These are phyloP conservation scores for Fusarium sp. DNA, from an alignment of 2,329 filamentous ascomycete genomes.

Conservation along the genomic window DNA sequence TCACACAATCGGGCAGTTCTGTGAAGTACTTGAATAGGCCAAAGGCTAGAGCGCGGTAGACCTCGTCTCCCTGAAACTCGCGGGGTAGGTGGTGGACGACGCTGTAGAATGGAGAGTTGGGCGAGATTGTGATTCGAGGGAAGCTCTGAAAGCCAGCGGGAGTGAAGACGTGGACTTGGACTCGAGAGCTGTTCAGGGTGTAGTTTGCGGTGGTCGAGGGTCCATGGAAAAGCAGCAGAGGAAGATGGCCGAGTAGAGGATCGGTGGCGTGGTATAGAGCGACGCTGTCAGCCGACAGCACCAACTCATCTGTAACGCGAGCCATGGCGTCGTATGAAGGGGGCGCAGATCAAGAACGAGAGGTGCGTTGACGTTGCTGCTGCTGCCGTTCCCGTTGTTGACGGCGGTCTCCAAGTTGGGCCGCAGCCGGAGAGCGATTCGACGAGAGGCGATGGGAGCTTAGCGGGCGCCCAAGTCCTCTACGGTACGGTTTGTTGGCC, in stretches of 20 bases:
- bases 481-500: background rate
- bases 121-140: conserved; percentile 90
- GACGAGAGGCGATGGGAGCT: conserved; percentile 25
- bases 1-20: conserved; percentile 84
- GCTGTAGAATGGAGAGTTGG: conserved; percentile 89
- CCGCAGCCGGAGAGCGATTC: conserved; percentile 41
- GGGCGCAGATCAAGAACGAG: conserved; percentile 38
- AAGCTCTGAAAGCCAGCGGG: conserved; percentile 91
- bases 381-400: conserved; percentile 31
- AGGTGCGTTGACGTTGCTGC: conserved; percentile 37
- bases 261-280: conserved; percentile 92
- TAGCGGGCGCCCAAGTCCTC: conserved; percentile 14
- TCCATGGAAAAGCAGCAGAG: conserved; percentile 92
- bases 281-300: conserved; percentile 83
- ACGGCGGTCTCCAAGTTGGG: conserved; percentile 47
- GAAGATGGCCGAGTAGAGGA: conserved; percentile 81
- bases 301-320: conserved; percentile 82
- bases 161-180: conserved; percentile 93
- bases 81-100: conserved; percentile 91
- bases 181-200: conserved; percentile 88
- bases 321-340: conserved; percentile 74
- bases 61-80: conserved; percentile 95
- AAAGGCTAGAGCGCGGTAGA: conserved; percentile 91
- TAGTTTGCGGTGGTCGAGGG: conserved; percentile 90
- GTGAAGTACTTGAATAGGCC: conserved; percentile 94